Base-by-base conservation (phyloP, 768 basidiomycete species). In the Suillus bovinus region DNA sequence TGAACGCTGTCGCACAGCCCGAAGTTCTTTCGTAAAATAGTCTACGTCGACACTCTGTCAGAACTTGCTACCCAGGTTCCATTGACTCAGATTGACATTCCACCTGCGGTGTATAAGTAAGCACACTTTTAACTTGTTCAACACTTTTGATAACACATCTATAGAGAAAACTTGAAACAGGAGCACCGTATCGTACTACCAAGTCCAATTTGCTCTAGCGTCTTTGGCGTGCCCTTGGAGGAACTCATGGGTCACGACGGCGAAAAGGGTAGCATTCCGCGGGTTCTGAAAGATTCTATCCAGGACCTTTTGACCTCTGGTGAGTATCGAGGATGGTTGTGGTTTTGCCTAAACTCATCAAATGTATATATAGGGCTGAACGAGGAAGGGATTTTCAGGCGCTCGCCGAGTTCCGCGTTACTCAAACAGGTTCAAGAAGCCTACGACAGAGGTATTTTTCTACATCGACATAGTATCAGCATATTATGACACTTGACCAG, bases 11-110 rank as follows among this genome's bases (percentile, higher is more conserved):
- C n/a, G 24, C 59, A n/a, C n/a, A 92, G 91, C 68, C 93, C 93
- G 16, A 95, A 95, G 73, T 94, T 95, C 78, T 94, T 92, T 73
- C 86, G 87, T 68, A 95, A 95, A 78, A 80, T 95, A 66, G 76
- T 80, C 31, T 94, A 95, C 71, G 81, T 90, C 60, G 76, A 83
- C 60, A 93, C 92, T 0, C 81, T 95, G 16, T 92, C 91, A 27
- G 87, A 88, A 38, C 82, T 95, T 49, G 92, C 93, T 8, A 79
- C 79, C 58, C 79, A 89, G 70, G 85, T 94, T 6, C 93, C 93
- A 4, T 71, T 95, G n/a, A 91, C 90, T 0, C 93, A 94, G 70
- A 93, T 95, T 41, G 90, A 94, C 71, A 87, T 95, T 46, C 86
- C 90, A 27, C 88, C 92, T 17, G 85, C 88, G 2, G 90, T 92